These are phyloP conservation scores for Moesziomyces parantarcticus DNA, from an alignment of 1,284 basidiomycete genomes.

Conservation along the genomic window DNA sequence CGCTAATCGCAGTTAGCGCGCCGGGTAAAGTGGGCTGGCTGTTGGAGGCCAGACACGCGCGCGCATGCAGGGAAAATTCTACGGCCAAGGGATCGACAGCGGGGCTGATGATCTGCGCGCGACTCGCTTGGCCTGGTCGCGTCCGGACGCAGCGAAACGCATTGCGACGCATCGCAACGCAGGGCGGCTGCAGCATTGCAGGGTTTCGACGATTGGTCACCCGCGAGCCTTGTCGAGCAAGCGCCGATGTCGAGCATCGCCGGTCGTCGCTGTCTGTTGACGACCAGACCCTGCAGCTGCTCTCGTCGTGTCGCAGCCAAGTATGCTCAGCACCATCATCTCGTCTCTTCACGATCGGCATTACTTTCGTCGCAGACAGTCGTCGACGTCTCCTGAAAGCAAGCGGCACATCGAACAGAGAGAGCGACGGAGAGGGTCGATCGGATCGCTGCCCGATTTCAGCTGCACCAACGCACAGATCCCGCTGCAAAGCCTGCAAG, in stretches of 20 bases:
- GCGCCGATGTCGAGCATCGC: neutral
- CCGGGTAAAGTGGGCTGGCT: slow-evolving; percentile 5
- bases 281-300: neutral
- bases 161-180: too few species aligned
- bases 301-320: neutral
- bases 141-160: too few species aligned
- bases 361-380: neutral
- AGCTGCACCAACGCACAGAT: slow-evolving; percentile 1
- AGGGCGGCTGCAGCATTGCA: too few species aligned
- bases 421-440: too few species aligned
- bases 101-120: neutral
- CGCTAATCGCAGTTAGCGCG: slow-evolving; percentile 1
- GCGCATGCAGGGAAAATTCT: slow-evolving; percentile 8
- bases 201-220: too few species aligned
- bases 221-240: too few species aligned
- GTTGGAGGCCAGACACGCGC: too few species aligned
- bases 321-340: neutral
- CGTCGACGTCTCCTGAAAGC: neutral
- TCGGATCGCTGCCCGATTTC: too few species aligned
- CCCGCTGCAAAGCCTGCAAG: slow-evolving; percentile 1
- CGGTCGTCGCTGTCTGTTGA: neutral
- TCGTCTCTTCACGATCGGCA: neutral
- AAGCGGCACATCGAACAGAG: neutral
- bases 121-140: neutral
- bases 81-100: neutral